Evolutionary conservation across 192 early-diverging fungal genomes (phyloP).

Genomic region (Gamsiella multidivaricata): DNA sequence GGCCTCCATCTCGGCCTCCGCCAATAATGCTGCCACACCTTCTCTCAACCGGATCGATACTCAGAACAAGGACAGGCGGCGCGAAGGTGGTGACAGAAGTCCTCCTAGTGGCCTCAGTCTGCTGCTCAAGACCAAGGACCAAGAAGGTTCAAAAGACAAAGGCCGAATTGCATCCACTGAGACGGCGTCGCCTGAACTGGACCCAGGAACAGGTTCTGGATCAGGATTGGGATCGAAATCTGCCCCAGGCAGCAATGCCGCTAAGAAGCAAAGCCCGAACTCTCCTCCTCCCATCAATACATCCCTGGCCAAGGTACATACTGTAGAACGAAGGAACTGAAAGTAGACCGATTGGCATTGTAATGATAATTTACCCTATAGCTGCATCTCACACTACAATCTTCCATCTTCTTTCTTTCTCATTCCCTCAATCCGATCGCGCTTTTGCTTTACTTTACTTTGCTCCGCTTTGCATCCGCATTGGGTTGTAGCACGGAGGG

Average conservation of each 20-base stretch:
- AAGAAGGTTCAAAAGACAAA: conserved; percentile 18
- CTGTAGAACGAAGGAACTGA: not conserved
- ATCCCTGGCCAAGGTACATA: conserved; percentile 1
- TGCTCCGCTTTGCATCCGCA: no score
- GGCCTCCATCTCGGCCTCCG: not conserved
- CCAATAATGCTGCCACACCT: not conserved
- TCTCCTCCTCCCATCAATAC: conserved; percentile 34
- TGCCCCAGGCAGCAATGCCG: no score
- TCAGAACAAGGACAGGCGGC: conserved; percentile 10
- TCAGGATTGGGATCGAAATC: not conserved
- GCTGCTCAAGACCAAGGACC: conserved; percentile 40
- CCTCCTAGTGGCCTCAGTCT: conserved; percentile 49
- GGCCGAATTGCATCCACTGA: conserved; percentile 1
- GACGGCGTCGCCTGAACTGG: no score
- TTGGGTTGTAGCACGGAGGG: not conserved
- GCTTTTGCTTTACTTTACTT: not conserved
- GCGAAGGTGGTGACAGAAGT: conserved; percentile 20
- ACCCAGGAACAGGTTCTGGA: conserved; percentile 3
- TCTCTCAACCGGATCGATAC: not conserved
- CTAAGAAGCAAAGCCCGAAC: conserved; percentile 7
- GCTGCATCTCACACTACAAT: no score
- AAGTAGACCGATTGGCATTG: not conserved
- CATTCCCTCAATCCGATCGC: not conserved
- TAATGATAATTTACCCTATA: no score
- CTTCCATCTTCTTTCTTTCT: not conserved